A percentile compares a stretch with the other conserved stretches of the same genome.
phyloP scores from a whole-genome alignment of 2,329 filamentous ascomycete species.

The Exophiala calicioides region DNA sequence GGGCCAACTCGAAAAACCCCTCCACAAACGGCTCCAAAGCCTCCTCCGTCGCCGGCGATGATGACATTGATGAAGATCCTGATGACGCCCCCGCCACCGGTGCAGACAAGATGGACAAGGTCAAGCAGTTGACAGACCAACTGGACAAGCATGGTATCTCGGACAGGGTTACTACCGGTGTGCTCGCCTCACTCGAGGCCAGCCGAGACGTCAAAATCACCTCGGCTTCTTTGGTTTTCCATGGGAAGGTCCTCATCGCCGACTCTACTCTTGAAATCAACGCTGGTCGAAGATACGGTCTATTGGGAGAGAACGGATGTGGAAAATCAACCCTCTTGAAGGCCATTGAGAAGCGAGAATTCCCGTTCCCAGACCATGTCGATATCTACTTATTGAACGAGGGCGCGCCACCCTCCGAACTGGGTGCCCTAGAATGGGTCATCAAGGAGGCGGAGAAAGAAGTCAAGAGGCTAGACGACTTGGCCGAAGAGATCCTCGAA shows the following conservation, averaged over 20 bases:
- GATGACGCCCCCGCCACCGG: slow-evolving; percentile 66
- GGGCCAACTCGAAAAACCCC: slow-evolving; percentile 62
- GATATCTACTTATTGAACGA: slow-evolving; percentile 99
- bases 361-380: slow-evolving; percentile 90
- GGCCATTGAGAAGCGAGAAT: slow-evolving; percentile 90
- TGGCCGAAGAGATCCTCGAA: slow-evolving; percentile 88
- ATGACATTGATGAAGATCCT: slow-evolving; percentile 65
- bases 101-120: slow-evolving; percentile 72
- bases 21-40: slow-evolving; percentile 52
- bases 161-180: slow-evolving; percentile 96
- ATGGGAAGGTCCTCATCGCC: slow-evolving; percentile 92
- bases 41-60: slow-evolving; percentile 70
- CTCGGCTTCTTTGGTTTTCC: slow-evolving; percentile 90
- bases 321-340: slow-evolving; percentile 98
- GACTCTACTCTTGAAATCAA: slow-evolving; percentile 92
- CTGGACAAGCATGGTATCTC: slow-evolving; percentile 96
- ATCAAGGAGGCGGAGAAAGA: slow-evolving; percentile 91
- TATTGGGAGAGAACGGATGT: slow-evolving; percentile 98
- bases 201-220: slow-evolving; percentile 98
- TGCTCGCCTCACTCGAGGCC: slow-evolving; percentile 77
- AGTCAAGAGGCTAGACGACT: slow-evolving; percentile 82
- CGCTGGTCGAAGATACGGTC: slow-evolving; percentile 88
- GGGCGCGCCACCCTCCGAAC: slow-evolving; percentile 83
- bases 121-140: slow-evolving; percentile 86
- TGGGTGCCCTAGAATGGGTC: slow-evolving; percentile 96